These are phyloP conservation scores for Erigeron canadensis DNA, from an alignment of 129 eudicot genomes.

Conservation along the genomic window DNA sequence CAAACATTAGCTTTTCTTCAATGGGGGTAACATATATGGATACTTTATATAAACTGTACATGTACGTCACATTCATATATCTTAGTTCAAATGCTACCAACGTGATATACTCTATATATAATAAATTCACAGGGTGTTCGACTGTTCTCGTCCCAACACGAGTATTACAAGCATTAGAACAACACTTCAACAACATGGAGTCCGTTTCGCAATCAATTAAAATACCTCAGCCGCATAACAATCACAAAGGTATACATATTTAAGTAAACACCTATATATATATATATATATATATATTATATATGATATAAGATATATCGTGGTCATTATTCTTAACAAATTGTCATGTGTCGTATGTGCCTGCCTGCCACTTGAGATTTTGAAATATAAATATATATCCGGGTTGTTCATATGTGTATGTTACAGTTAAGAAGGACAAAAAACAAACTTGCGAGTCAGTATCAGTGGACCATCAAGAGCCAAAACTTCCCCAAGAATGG, in stretches of 20 bases:
- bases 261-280: too few relatives aligned
- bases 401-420: background rate
- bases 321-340: too few relatives aligned
- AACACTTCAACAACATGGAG: constrained; percentile 47
- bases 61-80: background rate
- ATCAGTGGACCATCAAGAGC: constrained; percentile 30
- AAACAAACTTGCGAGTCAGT: constrained; percentile 11
- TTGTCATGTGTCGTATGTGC: too few relatives aligned
- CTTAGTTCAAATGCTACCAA: background rate
- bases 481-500: constrained; percentile 60
- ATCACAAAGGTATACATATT: constrained; percentile 34
- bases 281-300: too few relatives aligned
- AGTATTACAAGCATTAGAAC: constrained; percentile 52
- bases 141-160: constrained; percentile 57
- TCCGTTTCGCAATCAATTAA: constrained; percentile 26
- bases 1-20: too few relatives aligned
- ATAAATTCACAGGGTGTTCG: constrained; percentile 41
- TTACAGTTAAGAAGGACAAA: constrained; percentile 28
- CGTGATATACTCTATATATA: background rate
- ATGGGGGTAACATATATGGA: too few relatives aligned
- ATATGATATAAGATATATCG: too few relatives aligned
- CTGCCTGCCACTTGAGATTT: background rate
- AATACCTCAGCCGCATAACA: constrained; percentile 9
- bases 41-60: too few relatives aligned
- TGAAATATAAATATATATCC: background rate